Evolutionary conservation across 805 yeast species (phyloP).

Genomic region (Yamadazyma olivae): DNA sequence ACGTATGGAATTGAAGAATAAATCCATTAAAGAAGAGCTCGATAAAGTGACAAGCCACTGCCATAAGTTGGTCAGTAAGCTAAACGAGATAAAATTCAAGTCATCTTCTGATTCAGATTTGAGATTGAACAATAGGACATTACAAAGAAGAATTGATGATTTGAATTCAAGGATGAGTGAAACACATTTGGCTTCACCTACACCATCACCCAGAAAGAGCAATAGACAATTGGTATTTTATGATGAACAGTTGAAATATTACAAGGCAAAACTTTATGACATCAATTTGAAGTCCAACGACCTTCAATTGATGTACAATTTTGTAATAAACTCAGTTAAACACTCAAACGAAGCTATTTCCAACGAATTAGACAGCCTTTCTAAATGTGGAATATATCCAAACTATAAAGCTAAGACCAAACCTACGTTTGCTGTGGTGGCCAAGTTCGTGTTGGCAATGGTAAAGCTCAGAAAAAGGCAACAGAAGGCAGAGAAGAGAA

Average conservation of each 20-base stretch:
- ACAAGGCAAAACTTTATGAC: slow-evolving; percentile 47
- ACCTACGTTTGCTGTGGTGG: slow-evolving; percentile 29
- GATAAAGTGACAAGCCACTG: slow-evolving; percentile 25
- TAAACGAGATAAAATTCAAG: slow-evolving; percentile 13
- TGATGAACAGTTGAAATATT: slow-evolving; percentile 42
- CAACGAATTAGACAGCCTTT: slow-evolving; percentile 20
- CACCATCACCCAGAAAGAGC: background rate
- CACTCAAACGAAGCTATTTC: slow-evolving; percentile 24
- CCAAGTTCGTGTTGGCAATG: slow-evolving; percentile 35
- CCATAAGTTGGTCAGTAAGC: slow-evolving; percentile 25
- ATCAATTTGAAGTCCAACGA: slow-evolving; percentile 33
- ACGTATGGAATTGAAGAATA: slow-evolving; percentile 25
- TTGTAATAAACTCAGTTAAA: slow-evolving; percentile 25
- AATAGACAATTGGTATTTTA: background rate
- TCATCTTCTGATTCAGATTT: slow-evolving; percentile 18
- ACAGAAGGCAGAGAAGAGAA: slow-evolving; percentile 25
- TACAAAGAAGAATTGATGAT: slow-evolving; percentile 27
- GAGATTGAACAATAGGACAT: slow-evolving; percentile 1
- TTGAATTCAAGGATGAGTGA: slow-evolving; percentile 19
- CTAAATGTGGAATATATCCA: slow-evolving; percentile 33
- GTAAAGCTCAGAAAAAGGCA: slow-evolving; percentile 31
- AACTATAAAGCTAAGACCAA: slow-evolving; percentile 15
- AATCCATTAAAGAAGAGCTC: slow-evolving; percentile 29
- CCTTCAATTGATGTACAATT: slow-evolving; percentile 31
- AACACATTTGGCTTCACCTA: slow-evolving; percentile 19